Percentiles rank a stretch among this genome's conserved stretches.
Evolutionary conservation across 108 stramenopile species (phyloP).

Genomic region (Seminavis robusta): DNA sequence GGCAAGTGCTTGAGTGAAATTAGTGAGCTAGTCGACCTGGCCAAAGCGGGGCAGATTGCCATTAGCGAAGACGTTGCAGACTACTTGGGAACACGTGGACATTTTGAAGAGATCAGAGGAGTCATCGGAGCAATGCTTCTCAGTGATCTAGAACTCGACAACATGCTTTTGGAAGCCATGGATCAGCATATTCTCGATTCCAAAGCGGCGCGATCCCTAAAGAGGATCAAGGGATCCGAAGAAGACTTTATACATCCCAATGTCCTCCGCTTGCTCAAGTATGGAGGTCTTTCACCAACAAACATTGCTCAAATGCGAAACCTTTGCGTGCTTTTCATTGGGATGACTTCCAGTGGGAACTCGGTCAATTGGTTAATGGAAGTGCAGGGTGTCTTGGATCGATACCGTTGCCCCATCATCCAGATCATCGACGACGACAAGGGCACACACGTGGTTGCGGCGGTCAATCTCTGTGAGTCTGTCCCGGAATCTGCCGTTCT

Average conservation of each 20-base stretch:
- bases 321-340: conserved; percentile 9
- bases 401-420: conserved; percentile 4
- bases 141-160: background rate
- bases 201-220: no score
- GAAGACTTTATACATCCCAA: no score
- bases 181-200: conserved; percentile 1
- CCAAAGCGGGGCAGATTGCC: conserved; percentile 1
- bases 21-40: conserved; percentile 2
- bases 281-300: conserved; percentile 8
- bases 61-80: background rate
- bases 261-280: background rate
- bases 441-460: conserved; percentile 1
- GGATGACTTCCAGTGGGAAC: background rate
- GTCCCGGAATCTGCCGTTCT: conserved; percentile 2
- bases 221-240: no score
- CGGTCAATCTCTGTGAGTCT: conserved; percentile 4
- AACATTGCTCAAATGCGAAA: conserved; percentile 8
- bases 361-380: conserved; percentile 10
- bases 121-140: background rate
- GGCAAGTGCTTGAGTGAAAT: conserved; percentile 3
- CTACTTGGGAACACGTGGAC: background rate
- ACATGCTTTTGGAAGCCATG: background rate
- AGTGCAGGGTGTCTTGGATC: conserved; percentile 1
- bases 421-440: conserved; percentile 16
- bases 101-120: background rate